Evolutionary conservation across 2,329 filamentous ascomycete genomes (phyloP).

Genomic region (Tolypocladium ovalisporum): DNA sequence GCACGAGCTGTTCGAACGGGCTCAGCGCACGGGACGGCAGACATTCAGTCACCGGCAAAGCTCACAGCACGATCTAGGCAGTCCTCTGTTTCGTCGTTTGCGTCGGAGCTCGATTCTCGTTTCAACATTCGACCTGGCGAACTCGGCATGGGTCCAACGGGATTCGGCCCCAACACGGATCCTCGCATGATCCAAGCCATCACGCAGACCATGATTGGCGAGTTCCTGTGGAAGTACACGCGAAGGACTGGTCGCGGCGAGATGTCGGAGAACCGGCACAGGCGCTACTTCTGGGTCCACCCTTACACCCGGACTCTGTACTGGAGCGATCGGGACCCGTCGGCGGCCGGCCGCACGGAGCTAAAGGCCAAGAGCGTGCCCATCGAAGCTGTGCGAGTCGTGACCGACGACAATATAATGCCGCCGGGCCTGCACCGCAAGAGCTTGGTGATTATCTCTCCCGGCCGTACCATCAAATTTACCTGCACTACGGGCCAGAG

Average conservation of each 20-base stretch:
- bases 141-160: conserved; percentile 39
- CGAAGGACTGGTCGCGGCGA: conserved; percentile 83
- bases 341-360: conserved; percentile 64
- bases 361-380: conserved; percentile 77
- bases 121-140: conserved; percentile 64
- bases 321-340: conserved; percentile 89
- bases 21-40: conserved; percentile 33
- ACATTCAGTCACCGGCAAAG: conserved; percentile 37
- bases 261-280: conserved; percentile 80
- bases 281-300: conserved; percentile 98
- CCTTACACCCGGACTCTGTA: conserved; percentile 94
- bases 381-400: conserved; percentile 85
- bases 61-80: conserved; percentile 29
- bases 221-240: conserved; percentile 98
- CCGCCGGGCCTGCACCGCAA: conserved; percentile 91
- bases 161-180: conserved; percentile 66
- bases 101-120: conserved; percentile 80
- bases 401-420: conserved; percentile 89
- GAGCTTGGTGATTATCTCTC: conserved; percentile 82
- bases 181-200: conserved; percentile 98
- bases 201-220: conserved; percentile 98
- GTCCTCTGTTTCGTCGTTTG: conserved; percentile 91
- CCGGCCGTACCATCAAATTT: conserved; percentile 82
- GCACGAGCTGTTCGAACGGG: conserved; percentile 37
- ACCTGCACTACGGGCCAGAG: conserved; percentile 88